Percentiles rank a stretch among this genome's conserved stretches.
Evolutionary conservation across 1,284 basidiomycete species (phyloP).

Genomic region (Erythrobasidium hasegawianum): DNA sequence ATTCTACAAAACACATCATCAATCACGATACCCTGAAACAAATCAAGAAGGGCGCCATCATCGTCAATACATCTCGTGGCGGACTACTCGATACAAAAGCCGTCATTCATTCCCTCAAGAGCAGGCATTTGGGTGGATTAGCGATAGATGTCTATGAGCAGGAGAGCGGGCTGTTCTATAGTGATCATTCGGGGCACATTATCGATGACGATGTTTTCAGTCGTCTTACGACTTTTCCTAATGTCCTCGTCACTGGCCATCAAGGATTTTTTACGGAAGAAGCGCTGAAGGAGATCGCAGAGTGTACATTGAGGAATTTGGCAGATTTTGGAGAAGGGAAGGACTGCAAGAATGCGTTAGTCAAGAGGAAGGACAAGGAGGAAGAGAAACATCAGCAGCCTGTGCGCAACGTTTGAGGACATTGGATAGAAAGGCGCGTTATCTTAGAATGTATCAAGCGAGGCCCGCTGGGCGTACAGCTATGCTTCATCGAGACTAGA

Average conservation of each 20-base stretch:
- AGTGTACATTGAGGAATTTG: neutral
- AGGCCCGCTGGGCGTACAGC: too few relatives aligned
- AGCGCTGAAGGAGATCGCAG: slow-evolving; percentile 18
- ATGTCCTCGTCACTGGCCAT: slow-evolving; percentile 45
- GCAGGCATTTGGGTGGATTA: slow-evolving; percentile 41
- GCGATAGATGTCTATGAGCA: slow-evolving; percentile 46
- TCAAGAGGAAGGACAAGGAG: too few relatives aligned
- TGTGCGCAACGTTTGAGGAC: too few relatives aligned
- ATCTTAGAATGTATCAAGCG: too few relatives aligned
- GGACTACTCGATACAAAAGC: slow-evolving; percentile 44
- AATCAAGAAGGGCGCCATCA: slow-evolving; percentile 10
- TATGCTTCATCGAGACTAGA: too few relatives aligned
- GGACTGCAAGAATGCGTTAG: too few relatives aligned
- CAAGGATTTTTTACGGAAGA: slow-evolving; percentile 45
- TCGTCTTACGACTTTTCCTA: slow-evolving; percentile 44
- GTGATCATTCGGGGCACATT: slow-evolving; percentile 41
- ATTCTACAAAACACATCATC: slow-evolving; percentile 11
- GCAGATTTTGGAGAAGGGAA: neutral
- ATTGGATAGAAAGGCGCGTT: too few relatives aligned
- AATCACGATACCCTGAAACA: slow-evolving; percentile 1
- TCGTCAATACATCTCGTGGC: slow-evolving; percentile 35
- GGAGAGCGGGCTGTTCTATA: slow-evolving; percentile 44
- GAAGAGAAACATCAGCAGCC: too few relatives aligned
- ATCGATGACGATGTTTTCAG: slow-evolving; percentile 46
- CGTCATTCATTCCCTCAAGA: slow-evolving; percentile 42